These are phyloP conservation scores for Miscanthus lutarioriparius DNA, from an alignment of 176 grass and related monocot species.

Conservation along the genomic window DNA sequence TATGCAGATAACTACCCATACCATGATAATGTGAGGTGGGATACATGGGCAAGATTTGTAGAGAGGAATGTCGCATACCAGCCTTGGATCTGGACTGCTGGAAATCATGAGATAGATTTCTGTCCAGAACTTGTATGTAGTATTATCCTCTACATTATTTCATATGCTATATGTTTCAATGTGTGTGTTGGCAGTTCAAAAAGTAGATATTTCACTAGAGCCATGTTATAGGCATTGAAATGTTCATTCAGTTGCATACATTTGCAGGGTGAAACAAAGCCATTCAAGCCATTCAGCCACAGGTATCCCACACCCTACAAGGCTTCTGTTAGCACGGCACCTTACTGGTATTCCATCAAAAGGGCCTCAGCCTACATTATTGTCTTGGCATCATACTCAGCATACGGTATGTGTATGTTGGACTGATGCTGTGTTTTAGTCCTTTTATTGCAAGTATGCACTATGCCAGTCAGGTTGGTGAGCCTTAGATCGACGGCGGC, in stretches of 20 bases:
- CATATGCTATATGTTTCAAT: neutral
- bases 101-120: constrained; percentile 94
- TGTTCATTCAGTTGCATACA: neutral
- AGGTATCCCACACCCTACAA: constrained; percentile 73
- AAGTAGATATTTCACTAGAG: neutral
- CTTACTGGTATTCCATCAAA: constrained; percentile 94
- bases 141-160: constrained; percentile 10
- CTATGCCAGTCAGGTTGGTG: constrained; percentile 53
- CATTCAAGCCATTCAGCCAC: constrained; percentile 74
- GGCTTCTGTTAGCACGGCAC: constrained; percentile 68
- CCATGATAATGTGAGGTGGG: constrained; percentile 93
- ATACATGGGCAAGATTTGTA: constrained; percentile 89
- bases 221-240: neutral
- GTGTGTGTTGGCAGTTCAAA: neutral
- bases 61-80: constrained; percentile 90
- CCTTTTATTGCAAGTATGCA: neutral
- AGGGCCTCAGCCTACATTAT: constrained; percentile 84
- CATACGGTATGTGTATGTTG: constrained; percentile 61
- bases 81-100: constrained; percentile 95
- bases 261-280: constrained; percentile 80
- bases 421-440: neutral
- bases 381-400: constrained; percentile 80
- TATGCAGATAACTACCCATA: constrained; percentile 83
- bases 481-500: constrained; percentile 41
- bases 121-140: constrained; percentile 71